phyloP scores from a whole-genome alignment of 805 yeast genomes.

The Yamadazyma scolyti region DNA sequence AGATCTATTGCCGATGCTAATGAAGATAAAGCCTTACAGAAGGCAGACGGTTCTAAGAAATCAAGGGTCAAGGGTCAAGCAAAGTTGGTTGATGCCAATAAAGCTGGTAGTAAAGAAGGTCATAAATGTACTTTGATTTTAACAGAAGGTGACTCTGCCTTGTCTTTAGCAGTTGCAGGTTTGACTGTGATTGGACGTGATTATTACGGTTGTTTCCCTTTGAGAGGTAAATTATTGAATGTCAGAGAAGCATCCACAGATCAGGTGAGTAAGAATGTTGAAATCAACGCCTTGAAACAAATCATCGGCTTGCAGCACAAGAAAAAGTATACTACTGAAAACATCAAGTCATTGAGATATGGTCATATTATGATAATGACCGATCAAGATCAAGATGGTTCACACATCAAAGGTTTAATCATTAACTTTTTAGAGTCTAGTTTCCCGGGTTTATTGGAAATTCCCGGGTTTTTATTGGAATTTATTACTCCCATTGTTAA shows the following conservation, averaged over 20 bases:
- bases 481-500: conserved; percentile 96
- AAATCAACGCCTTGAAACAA: conserved; percentile 91
- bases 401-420: conserved; percentile 93
- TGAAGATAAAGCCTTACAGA: conserved; percentile 82
- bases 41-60: conserved; percentile 83
- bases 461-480: conserved; percentile 90
- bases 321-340: conserved; percentile 62
- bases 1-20: conserved; percentile 81
- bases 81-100: conserved; percentile 92
- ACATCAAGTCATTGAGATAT: conserved; percentile 73
- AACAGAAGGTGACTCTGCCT: conserved; percentile 97
- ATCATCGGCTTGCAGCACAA: conserved; percentile 95
- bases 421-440: conserved; percentile 91
- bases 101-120: conserved; percentile 93
- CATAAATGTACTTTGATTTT: conserved; percentile 86
- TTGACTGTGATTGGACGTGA: conserved; percentile 94
- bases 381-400: conserved; percentile 99
- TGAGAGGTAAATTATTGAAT: conserved; percentile 90
- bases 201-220: conserved; percentile 90
- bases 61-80: conserved; percentile 83
- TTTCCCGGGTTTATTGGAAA: conserved; percentile 86
- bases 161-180: conserved; percentile 88
- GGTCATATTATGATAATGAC: conserved; percentile 99
- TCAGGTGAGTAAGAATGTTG: conserved; percentile 87
- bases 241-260: conserved; percentile 98